A percentile compares a stretch with the other conserved stretches of the same genome.
Evolutionary conservation across 2,329 filamentous ascomycete genomes (phyloP).

Genomic region (Hansfordia pulvinata): DNA sequence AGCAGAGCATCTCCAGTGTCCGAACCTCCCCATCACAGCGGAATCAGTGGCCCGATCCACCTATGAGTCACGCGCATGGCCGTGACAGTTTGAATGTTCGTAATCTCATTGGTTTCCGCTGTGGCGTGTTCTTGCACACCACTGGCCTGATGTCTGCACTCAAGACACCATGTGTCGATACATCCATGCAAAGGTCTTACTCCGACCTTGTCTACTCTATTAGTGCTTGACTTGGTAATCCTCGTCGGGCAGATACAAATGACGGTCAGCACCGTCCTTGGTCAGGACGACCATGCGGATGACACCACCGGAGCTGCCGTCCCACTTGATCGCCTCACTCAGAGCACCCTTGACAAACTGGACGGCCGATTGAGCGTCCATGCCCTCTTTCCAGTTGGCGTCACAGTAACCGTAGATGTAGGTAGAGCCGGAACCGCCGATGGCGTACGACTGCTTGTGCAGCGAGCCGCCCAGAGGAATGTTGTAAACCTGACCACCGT

Average conservation of each 20-base stretch:
- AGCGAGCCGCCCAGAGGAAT: conserved; percentile 93
- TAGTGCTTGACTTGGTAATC: conserved; percentile 65
- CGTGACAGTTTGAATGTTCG: too few relatives aligned
- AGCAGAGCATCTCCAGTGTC: too few relatives aligned
- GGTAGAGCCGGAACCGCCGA: conserved; percentile 91
- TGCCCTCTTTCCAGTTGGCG: conserved; percentile 85
- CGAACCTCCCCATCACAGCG: too few relatives aligned
- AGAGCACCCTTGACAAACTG: conserved; percentile 86
- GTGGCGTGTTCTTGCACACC: too few relatives aligned
- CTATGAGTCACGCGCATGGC: too few relatives aligned
- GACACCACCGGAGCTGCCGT: conserved; percentile 94
- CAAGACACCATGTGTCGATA: too few relatives aligned
- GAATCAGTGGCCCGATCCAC: too few relatives aligned
- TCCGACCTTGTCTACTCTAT: too few relatives aligned
- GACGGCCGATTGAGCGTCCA: conserved; percentile 85
- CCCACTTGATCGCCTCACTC: conserved; percentile 96
- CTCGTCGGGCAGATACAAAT: conserved; percentile 90
- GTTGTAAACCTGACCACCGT: conserved; percentile 94
- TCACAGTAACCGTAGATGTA: conserved; percentile 99
- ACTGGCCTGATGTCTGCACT: too few relatives aligned
- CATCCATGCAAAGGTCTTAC: too few relatives aligned
- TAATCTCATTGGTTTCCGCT: too few relatives aligned
- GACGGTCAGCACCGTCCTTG: conserved; percentile 74
- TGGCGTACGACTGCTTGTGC: conserved; percentile 93
- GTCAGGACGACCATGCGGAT: conserved; percentile 97